phyloP scores from a whole-genome alignment of 352 stramenopile genomes.

The Elongisporangium prolatum region DNA sequence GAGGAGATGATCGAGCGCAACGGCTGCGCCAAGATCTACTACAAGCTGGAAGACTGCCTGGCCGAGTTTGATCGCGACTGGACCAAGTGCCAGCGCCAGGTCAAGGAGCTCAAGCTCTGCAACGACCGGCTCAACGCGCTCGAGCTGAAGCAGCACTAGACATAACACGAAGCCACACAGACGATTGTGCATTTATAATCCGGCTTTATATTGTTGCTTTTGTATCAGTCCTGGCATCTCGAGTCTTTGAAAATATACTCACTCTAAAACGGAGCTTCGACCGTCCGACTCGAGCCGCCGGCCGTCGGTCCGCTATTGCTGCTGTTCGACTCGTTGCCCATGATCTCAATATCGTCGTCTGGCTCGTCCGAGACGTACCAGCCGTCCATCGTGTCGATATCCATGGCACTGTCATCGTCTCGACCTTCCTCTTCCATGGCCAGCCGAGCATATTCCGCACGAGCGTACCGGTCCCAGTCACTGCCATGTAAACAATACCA shows the following conservation, averaged over 20 bases:
- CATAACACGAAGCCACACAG: neutral
- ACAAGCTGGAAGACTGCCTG: constrained; percentile 83
- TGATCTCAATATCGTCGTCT: constrained; percentile 63
- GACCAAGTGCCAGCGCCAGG: constrained; percentile 81
- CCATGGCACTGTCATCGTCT: constrained; percentile 85
- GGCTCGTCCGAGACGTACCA: constrained; percentile 86
- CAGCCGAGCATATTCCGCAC: constrained; percentile 95
- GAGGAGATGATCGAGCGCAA: constrained; percentile 85
- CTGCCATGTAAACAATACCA: constrained; percentile 20
- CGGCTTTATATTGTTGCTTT: neutral
- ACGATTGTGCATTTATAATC: neutral
- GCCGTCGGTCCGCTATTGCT: constrained; percentile 10
- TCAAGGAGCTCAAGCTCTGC: constrained; percentile 75
- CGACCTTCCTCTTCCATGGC: constrained; percentile 96
- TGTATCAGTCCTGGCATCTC: neutral
- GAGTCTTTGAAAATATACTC: constrained; percentile 6
- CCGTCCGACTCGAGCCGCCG: constrained; percentile 38
- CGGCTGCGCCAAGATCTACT: constrained; percentile 79
- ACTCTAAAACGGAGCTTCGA: constrained; percentile 68
- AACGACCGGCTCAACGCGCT: constrained; percentile 64
- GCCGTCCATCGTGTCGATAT: constrained; percentile 87
- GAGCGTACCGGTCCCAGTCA: constrained; percentile 98
- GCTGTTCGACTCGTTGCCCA: constrained; percentile 12
- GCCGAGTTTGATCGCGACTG: constrained; percentile 79
- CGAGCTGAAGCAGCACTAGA: constrained; percentile 20